Evolutionary conservation across 2,329 filamentous ascomycete species (phyloP).

Genomic region (Neoascochyta sp.): DNA sequence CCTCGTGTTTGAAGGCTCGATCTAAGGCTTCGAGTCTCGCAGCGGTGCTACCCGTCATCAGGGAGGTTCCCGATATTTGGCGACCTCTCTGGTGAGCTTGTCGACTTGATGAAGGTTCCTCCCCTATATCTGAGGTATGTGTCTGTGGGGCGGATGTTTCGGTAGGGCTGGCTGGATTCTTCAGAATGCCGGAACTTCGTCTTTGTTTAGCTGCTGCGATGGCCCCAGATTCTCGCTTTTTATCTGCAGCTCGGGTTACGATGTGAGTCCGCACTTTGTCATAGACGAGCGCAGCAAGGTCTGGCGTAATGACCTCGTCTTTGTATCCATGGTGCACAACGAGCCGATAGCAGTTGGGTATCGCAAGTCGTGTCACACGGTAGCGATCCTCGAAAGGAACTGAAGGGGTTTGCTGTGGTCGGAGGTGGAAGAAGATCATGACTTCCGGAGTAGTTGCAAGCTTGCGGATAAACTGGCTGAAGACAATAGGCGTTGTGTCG

Average conservation of each 20-base stretch:
- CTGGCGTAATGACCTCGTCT: conserved; percentile 64
- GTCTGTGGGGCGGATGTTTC: conserved; percentile 3
- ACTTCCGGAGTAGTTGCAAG: conserved; percentile 65
- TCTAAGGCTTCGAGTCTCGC: conserved; percentile 38
- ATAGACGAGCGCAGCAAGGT: conserved; percentile 55
- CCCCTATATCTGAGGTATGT: conserved; percentile 6
- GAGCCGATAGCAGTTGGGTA: conserved; percentile 65
- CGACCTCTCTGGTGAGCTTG: conserved; percentile 4
- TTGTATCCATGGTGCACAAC: conserved; percentile 69
- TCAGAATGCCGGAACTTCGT: conserved; percentile 2
- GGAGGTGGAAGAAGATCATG: conserved; percentile 71
- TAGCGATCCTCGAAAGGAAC: conserved; percentile 46
- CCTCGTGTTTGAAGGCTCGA: conserved; percentile 45
- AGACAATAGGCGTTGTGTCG: conserved; percentile 61
- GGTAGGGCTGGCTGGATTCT: conserved; percentile 1
- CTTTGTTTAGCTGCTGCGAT: conserved; percentile 1
- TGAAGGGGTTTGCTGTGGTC: conserved; percentile 56
- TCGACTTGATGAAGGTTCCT: conserved; percentile 1
- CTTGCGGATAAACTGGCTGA: conserved; percentile 69
- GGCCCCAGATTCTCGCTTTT: conserved; percentile 8
- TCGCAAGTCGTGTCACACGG: conserved; percentile 42
- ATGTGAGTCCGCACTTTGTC: conserved; percentile 53
- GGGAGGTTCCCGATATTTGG: conserved; percentile 9
- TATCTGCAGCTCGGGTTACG: conserved; percentile 26
- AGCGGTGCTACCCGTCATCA: conserved; percentile 15